phyloP scores from a whole-genome alignment of 2,329 filamentous ascomycete genomes.

The Tolypocladium amazonense region DNA sequence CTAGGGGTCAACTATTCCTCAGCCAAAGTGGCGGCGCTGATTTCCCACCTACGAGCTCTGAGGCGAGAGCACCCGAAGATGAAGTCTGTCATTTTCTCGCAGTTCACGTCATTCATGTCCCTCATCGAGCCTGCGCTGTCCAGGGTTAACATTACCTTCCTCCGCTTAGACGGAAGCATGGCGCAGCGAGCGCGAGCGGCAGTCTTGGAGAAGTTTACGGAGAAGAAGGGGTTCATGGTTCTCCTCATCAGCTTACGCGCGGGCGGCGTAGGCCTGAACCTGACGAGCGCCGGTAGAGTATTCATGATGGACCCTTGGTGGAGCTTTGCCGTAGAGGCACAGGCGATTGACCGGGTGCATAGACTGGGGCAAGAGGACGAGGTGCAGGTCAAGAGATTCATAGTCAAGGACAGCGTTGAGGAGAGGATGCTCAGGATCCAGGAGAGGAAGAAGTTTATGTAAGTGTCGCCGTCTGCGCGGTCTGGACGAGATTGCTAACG shows the following conservation, averaged over 20 bases:
- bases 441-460: slow-evolving; percentile 93
- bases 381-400: slow-evolving; percentile 78
- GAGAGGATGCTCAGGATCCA: slow-evolving; percentile 90
- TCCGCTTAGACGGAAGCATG: slow-evolving; percentile 91
- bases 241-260: slow-evolving; percentile 78
- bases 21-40: slow-evolving; percentile 75
- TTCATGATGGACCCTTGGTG: slow-evolving; percentile 99
- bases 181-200: slow-evolving; percentile 72
- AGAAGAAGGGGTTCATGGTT: slow-evolving; percentile 52
- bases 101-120: slow-evolving; percentile 93
- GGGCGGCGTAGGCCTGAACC: slow-evolving; percentile 85
- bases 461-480: slow-evolving; percentile 31
- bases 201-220: slow-evolving; percentile 64
- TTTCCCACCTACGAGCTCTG: slow-evolving; percentile 62
- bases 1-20: slow-evolving; percentile 60
- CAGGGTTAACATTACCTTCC: slow-evolving; percentile 60
- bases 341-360: slow-evolving; percentile 95
- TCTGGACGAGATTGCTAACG: slow-evolving; percentile 5
- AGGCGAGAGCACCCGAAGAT: slow-evolving; percentile 54
- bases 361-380: slow-evolving; percentile 87
- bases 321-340: slow-evolving; percentile 93
- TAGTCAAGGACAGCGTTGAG: slow-evolving; percentile 85
- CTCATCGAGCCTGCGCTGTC: slow-evolving; percentile 75
- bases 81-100: slow-evolving; percentile 91
- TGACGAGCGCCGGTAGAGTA: slow-evolving; percentile 80